Evolutionary conservation across 805 yeast genomes (phyloP), one percentile per base, ranked within the genome.

Genomic region (Nematodospora valgi): DNA sequence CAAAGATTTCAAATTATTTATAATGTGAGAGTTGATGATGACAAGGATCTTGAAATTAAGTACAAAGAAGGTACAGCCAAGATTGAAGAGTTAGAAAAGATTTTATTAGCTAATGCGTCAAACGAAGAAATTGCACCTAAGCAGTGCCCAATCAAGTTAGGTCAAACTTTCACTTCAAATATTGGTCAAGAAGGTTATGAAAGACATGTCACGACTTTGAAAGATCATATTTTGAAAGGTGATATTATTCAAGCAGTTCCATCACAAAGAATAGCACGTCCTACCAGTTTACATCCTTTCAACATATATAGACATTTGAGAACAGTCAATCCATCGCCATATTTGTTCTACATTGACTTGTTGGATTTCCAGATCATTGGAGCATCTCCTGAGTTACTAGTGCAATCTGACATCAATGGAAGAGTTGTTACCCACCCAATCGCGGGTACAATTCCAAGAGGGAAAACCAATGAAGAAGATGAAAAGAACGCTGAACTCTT

Each of bases 211-310:
- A 58, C 67, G 9, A 70, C 60, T 10, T 72, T 93, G 52, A 88
- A 88, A 54, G 62, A 76, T 27, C 96, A 91, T 53, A 93, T 93
- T 49, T 62, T 80, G 49, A 77, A 78, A 47, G 99, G 98, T 40
- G 98, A 93, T 54, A 86, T 93, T 39, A 85, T 93, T 64, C 99
- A 93, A 62, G 96, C 95, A 1, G 99, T 93, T 16, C 99, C 99
- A 5, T 89, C 97, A 1, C 98, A 93, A 68, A 76, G 99, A 54
- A 88, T 93, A 18, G 86, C 95, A 4, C 80, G 97, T 60, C 96
- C 96, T 23, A 93, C 99, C 0, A 79, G 88, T 3, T 68, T 93
- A 48, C 98, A 93, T 58, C 98, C 99, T 2, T 93, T 93, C 74
- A 93, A 93, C 63, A 84, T 93, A 30, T 93, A 91, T 64, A 82